Conservation (phyloP, 306 rosid species). For the Glycine soja region DNA sequence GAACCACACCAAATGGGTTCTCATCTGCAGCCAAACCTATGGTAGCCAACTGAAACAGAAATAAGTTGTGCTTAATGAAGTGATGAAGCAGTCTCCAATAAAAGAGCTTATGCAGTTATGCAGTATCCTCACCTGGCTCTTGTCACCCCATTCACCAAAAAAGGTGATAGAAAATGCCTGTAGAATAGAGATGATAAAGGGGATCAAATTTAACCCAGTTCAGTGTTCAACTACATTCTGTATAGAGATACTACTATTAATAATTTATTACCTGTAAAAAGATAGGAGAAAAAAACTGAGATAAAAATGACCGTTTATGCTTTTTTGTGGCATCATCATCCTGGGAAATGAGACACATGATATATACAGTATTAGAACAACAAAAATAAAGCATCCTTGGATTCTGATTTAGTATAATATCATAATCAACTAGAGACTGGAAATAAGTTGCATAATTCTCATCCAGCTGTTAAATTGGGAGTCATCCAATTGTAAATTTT, state of each 20-base stretch:
- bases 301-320: constrained; percentile 62
- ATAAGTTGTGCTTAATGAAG: constrained; percentile 10
- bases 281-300: constrained; percentile 82
- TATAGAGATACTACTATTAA: background rate
- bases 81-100: constrained; percentile 37
- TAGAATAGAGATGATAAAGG: constrained; percentile 38
- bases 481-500: constrained; percentile 6
- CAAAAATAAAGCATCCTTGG: constrained; percentile 2
- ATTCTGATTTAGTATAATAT: constrained; percentile 14
- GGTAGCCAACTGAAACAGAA: constrained; percentile 82
- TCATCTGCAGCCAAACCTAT: constrained; percentile 97
- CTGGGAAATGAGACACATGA: constrained; percentile 50
- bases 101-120: constrained; percentile 1
- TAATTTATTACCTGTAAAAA: constrained; percentile 69
- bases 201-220: constrained; percentile 36
- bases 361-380: constrained; percentile 20
- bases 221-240: constrained; percentile 27
- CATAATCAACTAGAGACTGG: constrained; percentile 22
- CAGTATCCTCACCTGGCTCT: constrained; percentile 82
- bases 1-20: constrained; percentile 89
- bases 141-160: constrained; percentile 99
- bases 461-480: constrained; percentile 20
- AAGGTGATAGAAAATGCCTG: constrained; percentile 96
- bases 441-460: constrained; percentile 25
- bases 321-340: constrained; percentile 73